phyloP scores from a whole-genome alignment of 2,329 filamentous ascomycete genomes.

The Ceratocystis ficicola region DNA sequence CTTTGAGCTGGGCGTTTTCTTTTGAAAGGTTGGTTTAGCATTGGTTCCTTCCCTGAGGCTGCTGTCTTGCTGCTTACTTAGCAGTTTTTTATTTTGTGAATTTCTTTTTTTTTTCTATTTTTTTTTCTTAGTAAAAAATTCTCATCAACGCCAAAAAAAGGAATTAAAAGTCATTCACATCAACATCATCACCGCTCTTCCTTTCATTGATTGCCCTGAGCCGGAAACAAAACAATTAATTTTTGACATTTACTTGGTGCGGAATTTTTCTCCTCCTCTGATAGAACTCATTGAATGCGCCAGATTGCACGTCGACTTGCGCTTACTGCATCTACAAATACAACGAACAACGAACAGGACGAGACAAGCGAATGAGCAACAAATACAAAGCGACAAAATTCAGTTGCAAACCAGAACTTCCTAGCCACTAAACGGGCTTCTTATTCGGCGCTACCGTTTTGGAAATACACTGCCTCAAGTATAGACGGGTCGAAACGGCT shows the following conservation, averaged over 20 bases:
- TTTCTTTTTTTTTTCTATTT: not conserved
- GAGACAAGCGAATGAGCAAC: not conserved
- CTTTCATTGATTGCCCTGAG: no score
- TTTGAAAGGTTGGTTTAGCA: not conserved
- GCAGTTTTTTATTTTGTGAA: slow-evolving; percentile 8
- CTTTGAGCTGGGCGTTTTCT: not conserved
- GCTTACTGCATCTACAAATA: not conserved
- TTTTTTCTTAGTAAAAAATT: slow-evolving; percentile 8
- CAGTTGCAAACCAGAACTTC: no score
- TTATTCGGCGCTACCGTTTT: no score
- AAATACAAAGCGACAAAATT: no score
- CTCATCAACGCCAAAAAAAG: not conserved
- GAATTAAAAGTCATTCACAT: not conserved
- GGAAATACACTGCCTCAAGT: no score
- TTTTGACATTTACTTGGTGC: not conserved
- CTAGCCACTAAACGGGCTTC: no score
- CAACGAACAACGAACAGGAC: not conserved
- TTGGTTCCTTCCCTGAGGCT: not conserved
- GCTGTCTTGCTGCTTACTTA: not conserved
- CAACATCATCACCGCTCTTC: no score
- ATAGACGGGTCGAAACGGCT: no score
- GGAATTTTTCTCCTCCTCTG: not conserved
- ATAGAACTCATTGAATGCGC: not conserved
- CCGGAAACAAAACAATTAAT: not conserved
- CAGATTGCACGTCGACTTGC: not conserved